Evolutionary conservation across 1,284 basidiomycete genomes (phyloP), one percentile per base, ranked within the genome.

Genomic region (Moesziomyces parantarcticus): DNA sequence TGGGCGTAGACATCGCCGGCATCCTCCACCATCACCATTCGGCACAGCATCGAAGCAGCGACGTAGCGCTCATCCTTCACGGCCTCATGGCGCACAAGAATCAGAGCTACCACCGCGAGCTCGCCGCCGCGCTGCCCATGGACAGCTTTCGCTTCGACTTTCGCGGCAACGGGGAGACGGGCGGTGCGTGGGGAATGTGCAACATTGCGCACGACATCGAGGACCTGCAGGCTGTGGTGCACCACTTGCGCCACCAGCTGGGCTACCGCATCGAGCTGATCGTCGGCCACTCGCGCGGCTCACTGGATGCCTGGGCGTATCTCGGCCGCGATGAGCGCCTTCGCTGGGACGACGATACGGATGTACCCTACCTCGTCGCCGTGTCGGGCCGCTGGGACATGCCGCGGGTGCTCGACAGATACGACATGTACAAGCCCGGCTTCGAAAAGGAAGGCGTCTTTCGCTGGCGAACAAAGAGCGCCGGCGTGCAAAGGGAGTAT

Each of bases 121-220:
- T 92, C 14, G 90, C 90, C 2, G 80, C 84, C 29, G 86, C 85
- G 22, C 83, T 92, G 14, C 89, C 90, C 0, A 80, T 91, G 34
- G 91, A 92, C 81, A 91, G 90, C 0, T 92, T 92, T 80, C 87
- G 91, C 40, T 92, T 93, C 78, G 92, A 93, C 80, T 93, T 93
- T 84, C 88, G 91, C 5, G 51, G 23, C 29, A 53, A 53, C 18
- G 43, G 29, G 6, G 58, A 50, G 9, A 44, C 50, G 22, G 36
- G 36, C 14, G 49, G 49, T 23, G 18, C 34, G 11, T 50, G 49
- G 49, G 34, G 36, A 3, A 50, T 50, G 49, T 50, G 36, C 49
- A 40, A 39, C 36, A 40, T 50, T 20, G 49, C 16, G 32, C 14
- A 63, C 8, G 60, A 63, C 29, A 29, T 63, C 20, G 36, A 57